Evolutionary conservation across 1,284 basidiomycete species (phyloP), one percentile per base, ranked within the genome.

Genomic region (Apiotrichum akiyoshidainum): DNA sequence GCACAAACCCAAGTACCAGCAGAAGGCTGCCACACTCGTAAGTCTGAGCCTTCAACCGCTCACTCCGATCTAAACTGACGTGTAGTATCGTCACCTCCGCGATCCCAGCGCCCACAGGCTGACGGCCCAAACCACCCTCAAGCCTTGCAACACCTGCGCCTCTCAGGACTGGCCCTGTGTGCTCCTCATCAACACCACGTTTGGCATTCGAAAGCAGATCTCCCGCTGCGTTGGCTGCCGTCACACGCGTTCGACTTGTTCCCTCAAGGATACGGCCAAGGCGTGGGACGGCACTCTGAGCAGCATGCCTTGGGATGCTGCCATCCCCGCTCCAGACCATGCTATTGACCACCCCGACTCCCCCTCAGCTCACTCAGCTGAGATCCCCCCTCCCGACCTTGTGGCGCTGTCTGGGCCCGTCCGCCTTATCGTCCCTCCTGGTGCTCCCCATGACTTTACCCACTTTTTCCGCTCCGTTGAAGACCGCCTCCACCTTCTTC

Each of bases 241-340:
- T 13, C 48, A 50, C 48, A 50, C 48, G 7, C 48, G 48, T 19
- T 50, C 48, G 34, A 50, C 48, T 19, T 50, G 48, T 35, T 39
- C 48, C 1, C 48, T 50, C 35, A 50, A 50, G 37, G 16, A 50
- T 6, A 9, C 17, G 19, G 48, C 34, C 11, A 37, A 50, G 10
- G 13, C 12, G 12, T 50, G 48, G 48, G 34, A 34, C 13, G 35
- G 26, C 3, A 17, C n/a, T 35, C 17, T 19, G 21, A 12, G 5
- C 26, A 1, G 33, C 34, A 37, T 39, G 35, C 48, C 48, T 1
- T 50, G 48, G 48, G 35, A 50, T 13, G 4, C 19, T 8, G n/a
- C 10, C 19, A 19, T 16, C 37, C 14, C 37, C 10, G 37, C 37
- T 37, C 37, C 37, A 4, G 37, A 11, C 37, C 12, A 16, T 11